Evolutionary conservation across 148 eudicot species (phyloP).

Genomic region (Arctostaphylos glauca): DNA sequence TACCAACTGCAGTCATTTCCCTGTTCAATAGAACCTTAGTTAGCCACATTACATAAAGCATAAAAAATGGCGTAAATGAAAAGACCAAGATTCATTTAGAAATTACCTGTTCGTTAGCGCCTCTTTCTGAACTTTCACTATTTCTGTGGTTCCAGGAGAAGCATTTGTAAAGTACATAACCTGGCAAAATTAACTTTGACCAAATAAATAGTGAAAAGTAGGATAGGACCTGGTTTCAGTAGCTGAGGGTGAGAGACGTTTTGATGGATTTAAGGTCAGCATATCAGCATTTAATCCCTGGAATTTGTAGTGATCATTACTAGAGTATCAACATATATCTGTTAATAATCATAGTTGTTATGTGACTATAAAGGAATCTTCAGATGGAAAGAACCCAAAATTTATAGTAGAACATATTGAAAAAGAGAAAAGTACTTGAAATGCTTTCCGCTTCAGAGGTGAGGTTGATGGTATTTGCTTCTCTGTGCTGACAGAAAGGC

Average conservation of each 20-base stretch:
- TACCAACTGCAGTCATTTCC: background rate
- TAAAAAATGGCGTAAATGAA: background rate
- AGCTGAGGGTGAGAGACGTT: slow-evolving; percentile 53
- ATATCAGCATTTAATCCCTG: slow-evolving; percentile 39
- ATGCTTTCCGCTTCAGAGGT: slow-evolving; percentile 60
- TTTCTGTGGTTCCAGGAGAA: slow-evolving; percentile 39
- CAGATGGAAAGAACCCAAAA: background rate
- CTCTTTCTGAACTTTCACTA: slow-evolving; percentile 30
- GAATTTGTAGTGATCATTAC: background rate
- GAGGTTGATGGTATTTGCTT: slow-evolving; percentile 39
- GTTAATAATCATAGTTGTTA: background rate
- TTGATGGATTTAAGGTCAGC: slow-evolving; percentile 37
- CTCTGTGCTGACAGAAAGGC: slow-evolving; percentile 22
- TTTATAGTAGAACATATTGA: background rate
- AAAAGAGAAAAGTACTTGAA: slow-evolving; percentile 36
- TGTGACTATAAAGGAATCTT: background rate
- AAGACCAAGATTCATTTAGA: slow-evolving; percentile 5
- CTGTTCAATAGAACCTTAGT: background rate
- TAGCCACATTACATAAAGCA: background rate
- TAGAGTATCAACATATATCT: background rate
- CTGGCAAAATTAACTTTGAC: slow-evolving; percentile 1
- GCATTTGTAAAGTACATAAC: slow-evolving; percentile 9
- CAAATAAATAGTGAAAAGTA: slow-evolving; percentile 1
- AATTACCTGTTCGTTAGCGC: slow-evolving; percentile 42
- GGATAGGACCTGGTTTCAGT: slow-evolving; percentile 50